Conservation (phyloP, 768 basidiomycete genomes). For the Nidularia pulvinata region DNA sequence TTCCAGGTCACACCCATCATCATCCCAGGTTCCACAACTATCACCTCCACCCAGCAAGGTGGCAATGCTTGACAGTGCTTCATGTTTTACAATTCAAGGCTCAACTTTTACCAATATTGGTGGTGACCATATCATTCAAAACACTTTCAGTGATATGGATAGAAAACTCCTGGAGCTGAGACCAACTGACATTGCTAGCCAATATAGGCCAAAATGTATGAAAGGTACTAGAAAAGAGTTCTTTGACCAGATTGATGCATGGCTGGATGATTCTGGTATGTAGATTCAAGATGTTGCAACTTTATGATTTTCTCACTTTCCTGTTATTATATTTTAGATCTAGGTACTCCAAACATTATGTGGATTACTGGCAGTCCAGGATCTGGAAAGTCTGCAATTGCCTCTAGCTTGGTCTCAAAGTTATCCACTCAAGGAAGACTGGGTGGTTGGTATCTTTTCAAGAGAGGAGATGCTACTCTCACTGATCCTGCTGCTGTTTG, state of each 20-base stretch:
- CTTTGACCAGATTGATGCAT: neutral
- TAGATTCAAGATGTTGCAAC: neutral
- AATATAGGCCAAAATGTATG: too few species aligned
- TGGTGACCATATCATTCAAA: too few species aligned
- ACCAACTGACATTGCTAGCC: too few species aligned
- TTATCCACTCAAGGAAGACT: neutral
- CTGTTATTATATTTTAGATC: neutral
- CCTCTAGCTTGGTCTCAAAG: neutral
- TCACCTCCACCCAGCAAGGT: too few species aligned
- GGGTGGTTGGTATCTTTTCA: neutral
- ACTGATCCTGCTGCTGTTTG: neutral
- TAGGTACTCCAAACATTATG: neutral
- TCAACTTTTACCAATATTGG: too few species aligned
- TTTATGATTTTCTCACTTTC: neutral
- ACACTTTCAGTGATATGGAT: too few species aligned
- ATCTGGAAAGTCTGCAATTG: neutral
- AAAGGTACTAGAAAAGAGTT: too few species aligned
- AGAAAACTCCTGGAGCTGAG: too few species aligned
- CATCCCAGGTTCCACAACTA: too few species aligned
- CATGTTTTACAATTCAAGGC: too few species aligned
- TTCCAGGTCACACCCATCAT: too few species aligned
- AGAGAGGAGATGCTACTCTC: neutral
- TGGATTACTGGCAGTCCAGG: neutral
- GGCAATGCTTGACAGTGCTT: too few species aligned
- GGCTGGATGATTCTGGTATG: neutral